Percentiles rank a stretch among this genome's conserved stretches.
Conservation (phyloP, 2,329 filamentous ascomycete species). For the Emmonsia crescens region DNA sequence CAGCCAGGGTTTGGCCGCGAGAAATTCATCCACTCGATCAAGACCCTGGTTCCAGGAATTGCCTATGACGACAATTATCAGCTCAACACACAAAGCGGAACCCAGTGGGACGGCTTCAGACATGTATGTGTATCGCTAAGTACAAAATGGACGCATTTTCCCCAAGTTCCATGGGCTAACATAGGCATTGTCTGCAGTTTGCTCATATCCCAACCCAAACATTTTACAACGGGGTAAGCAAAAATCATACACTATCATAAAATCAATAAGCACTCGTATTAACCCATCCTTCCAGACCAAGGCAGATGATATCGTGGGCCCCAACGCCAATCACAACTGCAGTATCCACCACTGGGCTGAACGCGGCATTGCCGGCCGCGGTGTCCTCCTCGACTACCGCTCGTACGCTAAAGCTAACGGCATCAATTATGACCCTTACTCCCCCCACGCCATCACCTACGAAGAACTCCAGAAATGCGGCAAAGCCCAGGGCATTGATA, state of each 20-base stretch:
- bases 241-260: neutral
- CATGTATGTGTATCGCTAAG: conserved; percentile 25
- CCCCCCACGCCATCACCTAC: conserved; percentile 43
- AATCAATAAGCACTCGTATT: neutral
- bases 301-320: conserved; percentile 25
- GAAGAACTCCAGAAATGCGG: conserved; percentile 49
- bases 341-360: conserved; percentile 35
- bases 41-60: conserved; percentile 26
- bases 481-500: conserved; percentile 49
- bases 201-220: conserved; percentile 26
- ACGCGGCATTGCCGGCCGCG: conserved; percentile 34
- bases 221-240: conserved; percentile 33
- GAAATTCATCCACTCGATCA: conserved; percentile 45
- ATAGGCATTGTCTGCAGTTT: conserved; percentile 19
- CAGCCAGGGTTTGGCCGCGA: conserved; percentile 44
- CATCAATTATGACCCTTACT: conserved; percentile 42
- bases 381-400: conserved; percentile 33
- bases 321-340: conserved; percentile 26
- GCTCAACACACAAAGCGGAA: conserved; percentile 40
- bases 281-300: conserved; percentile 19
- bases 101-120: conserved; percentile 42
- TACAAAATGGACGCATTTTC: neutral
- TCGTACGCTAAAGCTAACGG: conserved; percentile 41
- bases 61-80: conserved; percentile 36
- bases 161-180: neutral